Evolutionary conservation across 73 alveolate genomes (phyloP).

Genomic region (Tetrahymena malaccensis): DNA sequence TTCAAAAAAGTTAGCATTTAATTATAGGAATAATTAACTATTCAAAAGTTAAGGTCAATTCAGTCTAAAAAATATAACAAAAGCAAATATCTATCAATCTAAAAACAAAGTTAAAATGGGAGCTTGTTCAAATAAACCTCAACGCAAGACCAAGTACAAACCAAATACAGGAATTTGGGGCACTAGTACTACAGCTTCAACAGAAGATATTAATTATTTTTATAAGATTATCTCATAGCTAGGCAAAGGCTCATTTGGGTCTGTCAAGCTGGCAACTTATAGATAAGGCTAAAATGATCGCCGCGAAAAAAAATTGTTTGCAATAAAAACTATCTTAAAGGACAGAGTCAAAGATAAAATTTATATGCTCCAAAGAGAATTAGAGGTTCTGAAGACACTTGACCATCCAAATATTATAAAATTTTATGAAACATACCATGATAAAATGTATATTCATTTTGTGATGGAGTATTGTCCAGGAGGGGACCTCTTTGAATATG

Average conservation of each 20-base stretch:
- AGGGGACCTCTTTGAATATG: slow-evolving; percentile 50
- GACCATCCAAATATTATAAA: slow-evolving; percentile 81
- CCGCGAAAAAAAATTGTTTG: slow-evolving; percentile 18
- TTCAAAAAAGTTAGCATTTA: not conserved
- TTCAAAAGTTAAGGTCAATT: too few species aligned
- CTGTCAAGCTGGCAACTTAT: slow-evolving; percentile 71
- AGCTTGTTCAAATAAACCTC: not conserved
- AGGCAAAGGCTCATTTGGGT: slow-evolving; percentile 95
- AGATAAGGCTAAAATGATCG: not conserved
- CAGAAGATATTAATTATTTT: slow-evolving; percentile 13
- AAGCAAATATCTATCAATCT: not conserved
- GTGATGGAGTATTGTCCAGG: slow-evolving; percentile 71
- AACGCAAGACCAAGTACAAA: not conserved
- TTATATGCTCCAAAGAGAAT: slow-evolving; percentile 49
- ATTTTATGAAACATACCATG: slow-evolving; percentile 63
- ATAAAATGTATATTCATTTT: slow-evolving; percentile 56
- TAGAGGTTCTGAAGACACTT: slow-evolving; percentile 46
- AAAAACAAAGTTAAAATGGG: not conserved
- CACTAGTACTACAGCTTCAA: not conserved
- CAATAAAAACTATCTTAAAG: slow-evolving; percentile 34
- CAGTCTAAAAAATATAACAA: not conserved
- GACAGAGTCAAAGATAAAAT: slow-evolving; percentile 28
- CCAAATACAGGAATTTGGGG: not conserved
- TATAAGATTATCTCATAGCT: slow-evolving; percentile 73
- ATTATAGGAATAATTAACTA: not conserved